Evolutionary conservation across 116 monocot species (phyloP).

Genomic region (Phalaenopsis hybrid): DNA sequence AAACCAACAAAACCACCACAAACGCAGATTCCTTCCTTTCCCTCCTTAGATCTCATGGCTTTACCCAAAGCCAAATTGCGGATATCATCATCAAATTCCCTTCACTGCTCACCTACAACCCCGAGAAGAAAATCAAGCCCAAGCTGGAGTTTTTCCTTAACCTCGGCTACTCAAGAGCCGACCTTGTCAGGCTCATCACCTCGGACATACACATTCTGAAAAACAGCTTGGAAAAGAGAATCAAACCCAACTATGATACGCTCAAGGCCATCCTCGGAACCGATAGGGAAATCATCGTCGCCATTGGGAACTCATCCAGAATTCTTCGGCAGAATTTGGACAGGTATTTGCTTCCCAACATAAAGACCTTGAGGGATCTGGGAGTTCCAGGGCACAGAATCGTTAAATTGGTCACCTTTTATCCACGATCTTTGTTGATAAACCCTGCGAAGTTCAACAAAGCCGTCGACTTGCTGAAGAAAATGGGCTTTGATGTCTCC

Average conservation of each 20-base stretch:
- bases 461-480: neutral
- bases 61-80: neutral
- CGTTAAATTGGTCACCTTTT: neutral
- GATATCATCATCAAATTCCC: constrained; percentile 1
- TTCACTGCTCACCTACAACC: neutral
- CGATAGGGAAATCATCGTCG: neutral
- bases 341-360: constrained; percentile 18
- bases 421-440: neutral
- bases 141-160: constrained; percentile 6
- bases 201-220: neutral
- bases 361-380: constrained; percentile 10
- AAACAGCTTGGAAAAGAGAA: neutral
- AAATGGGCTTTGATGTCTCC: neutral
- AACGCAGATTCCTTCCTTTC: neutral
- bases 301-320: constrained; percentile 3
- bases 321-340: constrained; percentile 12
- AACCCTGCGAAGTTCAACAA: neutral
- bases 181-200: neutral
- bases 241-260: neutral
- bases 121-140: constrained; percentile 9
- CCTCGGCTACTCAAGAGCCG: neutral
- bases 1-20: neutral
- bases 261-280: neutral
- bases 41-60: neutral
- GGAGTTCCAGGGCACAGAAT: constrained; percentile 10